Evolutionary conservation across 2,329 filamentous ascomycete species (phyloP).

Genomic region (Clonostachys chloroleuca): DNA sequence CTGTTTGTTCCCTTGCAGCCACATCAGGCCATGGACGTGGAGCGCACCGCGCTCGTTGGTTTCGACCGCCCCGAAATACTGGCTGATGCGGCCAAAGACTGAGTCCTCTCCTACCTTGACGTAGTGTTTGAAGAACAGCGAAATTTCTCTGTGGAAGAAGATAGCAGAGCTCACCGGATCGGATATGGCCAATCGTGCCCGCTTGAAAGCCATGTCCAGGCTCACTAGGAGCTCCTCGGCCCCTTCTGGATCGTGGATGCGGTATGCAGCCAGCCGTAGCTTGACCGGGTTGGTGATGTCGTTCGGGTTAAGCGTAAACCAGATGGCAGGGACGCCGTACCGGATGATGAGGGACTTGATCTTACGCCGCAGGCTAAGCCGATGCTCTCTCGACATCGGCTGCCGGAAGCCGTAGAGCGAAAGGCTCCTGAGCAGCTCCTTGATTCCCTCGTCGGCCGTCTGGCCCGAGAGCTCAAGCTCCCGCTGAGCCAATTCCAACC

Average conservation of each 20-base stretch:
- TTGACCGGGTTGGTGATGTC: background rate
- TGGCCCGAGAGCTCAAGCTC: background rate
- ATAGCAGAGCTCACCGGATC: background rate
- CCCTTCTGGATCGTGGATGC: background rate
- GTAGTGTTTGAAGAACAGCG: background rate
- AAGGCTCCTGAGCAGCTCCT: background rate
- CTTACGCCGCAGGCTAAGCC: conserved; percentile 1
- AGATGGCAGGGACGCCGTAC: background rate
- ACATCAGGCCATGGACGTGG: conserved; percentile 2
- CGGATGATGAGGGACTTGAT: background rate
- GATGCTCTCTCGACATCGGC: conserved; percentile 1
- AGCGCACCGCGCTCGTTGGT: conserved; percentile 3
- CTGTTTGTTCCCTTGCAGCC: conserved; percentile 2
- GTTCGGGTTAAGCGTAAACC: background rate
- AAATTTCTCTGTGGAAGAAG: background rate
- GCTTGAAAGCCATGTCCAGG: background rate
- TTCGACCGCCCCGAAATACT: conserved; percentile 1
- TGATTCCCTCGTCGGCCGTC: background rate
- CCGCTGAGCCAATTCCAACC: background rate
- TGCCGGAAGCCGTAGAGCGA: conserved; percentile 3
- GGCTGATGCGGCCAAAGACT: conserved; percentile 2
- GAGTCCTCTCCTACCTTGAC: background rate
- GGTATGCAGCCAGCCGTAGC: background rate
- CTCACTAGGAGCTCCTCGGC: background rate
- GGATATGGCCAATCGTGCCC: background rate